Conservation (phyloP, 192 early-diverging fungal species). For the Glomus cerebriforme region DNA sequence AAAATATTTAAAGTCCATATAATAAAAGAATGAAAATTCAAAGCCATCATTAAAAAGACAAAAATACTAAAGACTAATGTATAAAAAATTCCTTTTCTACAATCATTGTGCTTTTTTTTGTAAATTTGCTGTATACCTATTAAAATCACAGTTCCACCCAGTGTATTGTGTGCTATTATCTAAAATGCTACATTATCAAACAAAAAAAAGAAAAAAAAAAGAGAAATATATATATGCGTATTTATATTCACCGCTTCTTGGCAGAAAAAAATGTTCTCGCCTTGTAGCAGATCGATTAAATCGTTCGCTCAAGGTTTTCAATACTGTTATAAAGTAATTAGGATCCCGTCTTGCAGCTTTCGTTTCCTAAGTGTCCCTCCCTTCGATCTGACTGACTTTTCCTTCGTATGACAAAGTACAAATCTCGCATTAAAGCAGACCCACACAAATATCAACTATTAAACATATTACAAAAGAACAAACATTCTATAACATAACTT, state of each 20-base stretch:
- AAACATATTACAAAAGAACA: neutral
- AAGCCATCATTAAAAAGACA: neutral
- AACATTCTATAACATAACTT: conserved; percentile 7
- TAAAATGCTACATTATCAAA: neutral
- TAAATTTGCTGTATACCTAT: neutral
- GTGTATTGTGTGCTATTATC: neutral
- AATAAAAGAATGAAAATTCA: neutral
- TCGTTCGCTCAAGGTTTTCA: neutral
- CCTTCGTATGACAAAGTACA: neutral
- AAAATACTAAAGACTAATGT: neutral
- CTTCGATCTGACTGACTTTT: neutral
- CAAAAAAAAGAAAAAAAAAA: neutral
- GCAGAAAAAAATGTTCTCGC: neutral
- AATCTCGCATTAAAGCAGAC: neutral
- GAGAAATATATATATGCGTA: neutral
- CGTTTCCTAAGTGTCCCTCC: neutral
- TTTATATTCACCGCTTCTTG: neutral
- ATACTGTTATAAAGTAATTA: neutral
- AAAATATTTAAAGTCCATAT: neutral
- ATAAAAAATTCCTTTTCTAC: neutral
- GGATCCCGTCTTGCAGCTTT: neutral
- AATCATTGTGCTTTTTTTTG: neutral
- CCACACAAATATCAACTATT: neutral
- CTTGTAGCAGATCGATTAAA: neutral
- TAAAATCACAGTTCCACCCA: neutral